Conservation (phyloP, 2,329 filamentous ascomycete species). For the Phialemoniopsis sp. region DNA sequence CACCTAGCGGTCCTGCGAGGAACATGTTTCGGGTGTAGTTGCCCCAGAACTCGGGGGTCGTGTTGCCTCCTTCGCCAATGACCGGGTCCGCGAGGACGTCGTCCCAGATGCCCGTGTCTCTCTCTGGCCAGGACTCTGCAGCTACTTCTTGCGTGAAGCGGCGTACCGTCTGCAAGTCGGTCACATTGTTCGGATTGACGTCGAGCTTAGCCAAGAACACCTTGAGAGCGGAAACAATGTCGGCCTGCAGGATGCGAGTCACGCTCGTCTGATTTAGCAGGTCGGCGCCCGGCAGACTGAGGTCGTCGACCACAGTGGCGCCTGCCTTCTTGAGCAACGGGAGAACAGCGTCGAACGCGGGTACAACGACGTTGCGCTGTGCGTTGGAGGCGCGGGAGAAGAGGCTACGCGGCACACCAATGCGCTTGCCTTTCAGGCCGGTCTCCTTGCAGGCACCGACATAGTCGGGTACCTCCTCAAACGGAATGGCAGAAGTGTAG, state of each 20-base stretch:
- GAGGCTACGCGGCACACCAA: slow-evolving; percentile 61
- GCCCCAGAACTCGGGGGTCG: slow-evolving; percentile 53
- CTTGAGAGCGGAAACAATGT: slow-evolving; percentile 54
- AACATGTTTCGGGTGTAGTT: slow-evolving; percentile 49
- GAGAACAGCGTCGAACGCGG: slow-evolving; percentile 53
- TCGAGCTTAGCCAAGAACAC: slow-evolving; percentile 52
- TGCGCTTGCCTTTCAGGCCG: slow-evolving; percentile 50
- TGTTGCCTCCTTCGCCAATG: slow-evolving; percentile 39
- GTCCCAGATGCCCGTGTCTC: slow-evolving; percentile 58
- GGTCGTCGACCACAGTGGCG: slow-evolving; percentile 41
- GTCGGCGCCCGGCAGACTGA: slow-evolving; percentile 46
- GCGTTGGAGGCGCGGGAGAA: slow-evolving; percentile 25
- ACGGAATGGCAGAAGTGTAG: slow-evolving; percentile 59
- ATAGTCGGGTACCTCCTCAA: slow-evolving; percentile 52
- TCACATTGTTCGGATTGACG: slow-evolving; percentile 53
- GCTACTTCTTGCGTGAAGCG: slow-evolving; percentile 50
- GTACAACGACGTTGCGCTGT: slow-evolving; percentile 20
- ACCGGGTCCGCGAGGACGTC: slow-evolving; percentile 30
- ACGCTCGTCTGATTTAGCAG: not conserved
- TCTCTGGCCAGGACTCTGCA: slow-evolving; percentile 54
- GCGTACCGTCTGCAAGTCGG: slow-evolving; percentile 43
- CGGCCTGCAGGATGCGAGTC: slow-evolving; percentile 29
- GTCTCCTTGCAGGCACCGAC: slow-evolving; percentile 47
- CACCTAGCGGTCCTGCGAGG: slow-evolving; percentile 53
- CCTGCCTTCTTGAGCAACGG: slow-evolving; percentile 48